phyloP scores from a whole-genome alignment of 345 rosid species.

The Arabis hirsuta region DNA sequence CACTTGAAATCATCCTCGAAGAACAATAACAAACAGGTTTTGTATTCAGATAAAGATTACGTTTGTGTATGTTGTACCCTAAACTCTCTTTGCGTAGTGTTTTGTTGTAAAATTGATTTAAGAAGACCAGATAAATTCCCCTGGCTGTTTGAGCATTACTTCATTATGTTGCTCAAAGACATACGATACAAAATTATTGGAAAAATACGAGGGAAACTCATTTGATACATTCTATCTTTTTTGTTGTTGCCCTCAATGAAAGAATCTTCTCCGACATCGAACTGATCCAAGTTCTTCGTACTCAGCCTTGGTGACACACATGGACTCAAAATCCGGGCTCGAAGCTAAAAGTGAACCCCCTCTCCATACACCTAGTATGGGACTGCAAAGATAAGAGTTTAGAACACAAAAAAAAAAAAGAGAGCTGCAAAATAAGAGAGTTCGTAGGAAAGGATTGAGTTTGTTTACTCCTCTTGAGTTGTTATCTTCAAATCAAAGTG shows the following conservation, averaged over 20 bases:
- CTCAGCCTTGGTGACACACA: slow-evolving; percentile 94
- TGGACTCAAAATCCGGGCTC: slow-evolving; percentile 83
- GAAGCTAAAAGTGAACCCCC: slow-evolving; percentile 96
- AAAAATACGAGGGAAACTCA: background rate
- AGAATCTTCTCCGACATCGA: slow-evolving; percentile 82
- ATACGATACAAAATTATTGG: background rate
- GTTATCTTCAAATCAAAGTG: slow-evolving; percentile 76
- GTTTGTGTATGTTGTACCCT: slow-evolving; percentile 30
- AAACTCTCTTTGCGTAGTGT: slow-evolving; percentile 22
- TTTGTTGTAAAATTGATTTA: slow-evolving; percentile 27
- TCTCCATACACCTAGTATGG: slow-evolving; percentile 93
- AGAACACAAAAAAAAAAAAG: slow-evolving; percentile 32
- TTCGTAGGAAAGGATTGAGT: slow-evolving; percentile 16
- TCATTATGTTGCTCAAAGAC: background rate
- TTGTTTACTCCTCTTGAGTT: slow-evolving; percentile 78
- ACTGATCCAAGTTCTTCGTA: slow-evolving; percentile 95
- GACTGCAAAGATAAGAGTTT: slow-evolving; percentile 54
- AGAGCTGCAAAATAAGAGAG: background rate
- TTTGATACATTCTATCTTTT: background rate
- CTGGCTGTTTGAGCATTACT: background rate
- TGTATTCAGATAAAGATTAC: slow-evolving; percentile 2
- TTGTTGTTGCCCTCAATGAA: slow-evolving; percentile 48
- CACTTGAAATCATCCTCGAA: slow-evolving; percentile 9
- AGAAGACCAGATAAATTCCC: background rate
- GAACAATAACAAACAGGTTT: slow-evolving; percentile 23